Conservation (phyloP, 1,284 basidiomycete species). For the Fomitopsis betulina region DNA sequence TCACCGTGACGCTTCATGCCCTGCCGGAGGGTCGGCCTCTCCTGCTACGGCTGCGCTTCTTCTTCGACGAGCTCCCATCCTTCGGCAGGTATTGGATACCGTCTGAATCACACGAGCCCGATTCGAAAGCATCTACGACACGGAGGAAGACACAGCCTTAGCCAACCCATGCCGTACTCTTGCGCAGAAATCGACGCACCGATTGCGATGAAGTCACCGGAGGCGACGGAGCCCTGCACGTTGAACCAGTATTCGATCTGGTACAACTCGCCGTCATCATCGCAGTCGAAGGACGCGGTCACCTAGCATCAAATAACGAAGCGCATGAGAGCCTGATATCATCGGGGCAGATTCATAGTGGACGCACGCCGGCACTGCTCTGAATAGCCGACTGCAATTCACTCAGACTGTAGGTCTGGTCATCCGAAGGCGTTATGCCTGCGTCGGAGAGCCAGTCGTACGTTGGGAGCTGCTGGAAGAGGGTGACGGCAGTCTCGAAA, state of each 20-base stretch:
- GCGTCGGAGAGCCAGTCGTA: constrained; percentile 66
- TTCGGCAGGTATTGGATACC: constrained; percentile 39
- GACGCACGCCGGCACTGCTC: constrained; percentile 39
- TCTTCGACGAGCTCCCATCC: constrained; percentile 4
- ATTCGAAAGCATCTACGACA: constrained; percentile 3
- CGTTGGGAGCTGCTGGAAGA: constrained; percentile 72
- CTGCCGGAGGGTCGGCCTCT: too few relatives aligned
- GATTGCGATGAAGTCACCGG: constrained; percentile 59
- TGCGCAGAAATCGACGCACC: constrained; percentile 31
- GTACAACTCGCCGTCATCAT: constrained; percentile 36
- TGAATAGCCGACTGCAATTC: constrained; percentile 55
- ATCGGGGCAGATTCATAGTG: not conserved
- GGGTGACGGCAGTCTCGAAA: constrained; percentile 58
- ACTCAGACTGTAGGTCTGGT: constrained; percentile 53
- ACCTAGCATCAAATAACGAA: constrained; percentile 19
- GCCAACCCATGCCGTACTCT: not conserved
- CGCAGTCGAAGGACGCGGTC: constrained; percentile 57
- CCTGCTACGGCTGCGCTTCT: too few relatives aligned
- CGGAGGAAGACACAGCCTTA: not conserved
- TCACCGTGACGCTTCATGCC: too few relatives aligned
- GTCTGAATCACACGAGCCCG: not conserved
- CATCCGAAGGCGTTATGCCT: constrained; percentile 64
- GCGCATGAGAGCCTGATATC: too few relatives aligned
- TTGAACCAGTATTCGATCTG: constrained; percentile 67
- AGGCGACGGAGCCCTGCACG: constrained; percentile 59